These are phyloP conservation scores for Chernovozyma aurita DNA, from an alignment of 1,139 yeast genomes.

Conservation along the genomic window DNA sequence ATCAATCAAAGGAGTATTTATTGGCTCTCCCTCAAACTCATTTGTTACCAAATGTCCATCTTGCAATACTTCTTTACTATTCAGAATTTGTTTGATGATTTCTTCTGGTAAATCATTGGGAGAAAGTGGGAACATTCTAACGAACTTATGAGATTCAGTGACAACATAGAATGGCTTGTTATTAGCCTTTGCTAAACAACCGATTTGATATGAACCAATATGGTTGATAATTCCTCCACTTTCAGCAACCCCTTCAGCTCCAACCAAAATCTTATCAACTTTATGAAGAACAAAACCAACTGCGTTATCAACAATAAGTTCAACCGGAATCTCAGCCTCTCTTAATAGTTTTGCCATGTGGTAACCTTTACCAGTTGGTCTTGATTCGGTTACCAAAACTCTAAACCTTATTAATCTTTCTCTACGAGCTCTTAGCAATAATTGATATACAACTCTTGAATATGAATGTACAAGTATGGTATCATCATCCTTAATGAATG, in stretches of 20 bases:
- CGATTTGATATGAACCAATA: slow-evolving; percentile 92
- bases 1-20: slow-evolving; percentile 55
- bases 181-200: slow-evolving; percentile 85
- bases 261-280: slow-evolving; percentile 90
- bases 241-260: slow-evolving; percentile 99
- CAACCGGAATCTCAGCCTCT: slow-evolving; percentile 83
- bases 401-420: slow-evolving; percentile 73
- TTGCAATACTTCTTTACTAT: slow-evolving; percentile 2
- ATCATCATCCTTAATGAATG: slow-evolving; percentile 92
- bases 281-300: slow-evolving; percentile 91
- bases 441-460: slow-evolving; percentile 83
- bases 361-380: slow-evolving; percentile 80
- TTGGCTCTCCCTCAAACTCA: slow-evolving; percentile 29
- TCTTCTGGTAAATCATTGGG: slow-evolving; percentile 86
- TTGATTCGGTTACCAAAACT: slow-evolving; percentile 88
- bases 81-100: slow-evolving; percentile 19
- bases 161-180: slow-evolving; percentile 93
- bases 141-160: slow-evolving; percentile 94
- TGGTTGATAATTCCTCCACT: slow-evolving; percentile 97
- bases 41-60: slow-evolving; percentile 12
- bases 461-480: slow-evolving; percentile 85
- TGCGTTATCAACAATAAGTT: slow-evolving; percentile 86
- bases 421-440: slow-evolving; percentile 70
- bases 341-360: slow-evolving; percentile 68
- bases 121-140: slow-evolving; percentile 89